Percentiles rank a stretch among this genome's conserved stretches.
These are phyloP conservation scores for Trypanosoma cruzi DNA, from an alignment of 208 protist genomes.

Conservation along the genomic window DNA sequence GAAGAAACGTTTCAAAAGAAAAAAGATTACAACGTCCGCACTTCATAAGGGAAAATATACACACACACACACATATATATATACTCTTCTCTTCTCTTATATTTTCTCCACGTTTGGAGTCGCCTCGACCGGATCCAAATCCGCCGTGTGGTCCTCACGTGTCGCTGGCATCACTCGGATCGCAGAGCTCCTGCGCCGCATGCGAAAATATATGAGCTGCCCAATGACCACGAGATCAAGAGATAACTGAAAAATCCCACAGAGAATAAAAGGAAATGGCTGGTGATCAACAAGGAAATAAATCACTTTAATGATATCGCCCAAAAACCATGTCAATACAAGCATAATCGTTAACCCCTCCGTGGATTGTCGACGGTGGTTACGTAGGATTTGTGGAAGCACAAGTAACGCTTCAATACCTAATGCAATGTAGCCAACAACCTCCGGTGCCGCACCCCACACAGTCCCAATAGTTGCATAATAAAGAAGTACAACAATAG, in stretches of 20 bases:
- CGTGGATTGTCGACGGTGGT: conserved; percentile 61
- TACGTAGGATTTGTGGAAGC: conserved; percentile 78
- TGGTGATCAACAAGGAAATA: conserved; percentile 67
- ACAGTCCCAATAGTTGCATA: conserved; percentile 21
- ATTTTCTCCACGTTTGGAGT: too few species aligned
- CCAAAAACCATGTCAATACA: conserved; percentile 67
- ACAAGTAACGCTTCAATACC: conserved; percentile 68
- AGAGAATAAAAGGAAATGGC: conserved; percentile 72
- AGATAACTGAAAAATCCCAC: conserved; percentile 57
- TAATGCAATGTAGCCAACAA: conserved; percentile 73
- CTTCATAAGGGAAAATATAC: too few species aligned
- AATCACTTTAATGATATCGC: conserved; percentile 71
- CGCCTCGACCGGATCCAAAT: too few species aligned
- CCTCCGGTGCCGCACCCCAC: conserved; percentile 9
- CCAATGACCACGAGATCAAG: conserved; percentile 67
- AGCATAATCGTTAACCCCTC: conserved; percentile 63
- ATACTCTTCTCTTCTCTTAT: too few species aligned
- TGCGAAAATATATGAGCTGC: conserved; percentile 54
- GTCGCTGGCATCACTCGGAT: neutral
- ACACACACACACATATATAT: neutral
- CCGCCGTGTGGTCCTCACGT: neutral
- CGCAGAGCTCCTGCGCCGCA: neutral
- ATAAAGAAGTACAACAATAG: conserved; percentile 38
- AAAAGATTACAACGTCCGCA: too few species aligned
- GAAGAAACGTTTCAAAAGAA: too few species aligned